Evolutionary conservation across 805 yeast genomes (phyloP).

Genomic region (Zygotorulaspora florentina): DNA sequence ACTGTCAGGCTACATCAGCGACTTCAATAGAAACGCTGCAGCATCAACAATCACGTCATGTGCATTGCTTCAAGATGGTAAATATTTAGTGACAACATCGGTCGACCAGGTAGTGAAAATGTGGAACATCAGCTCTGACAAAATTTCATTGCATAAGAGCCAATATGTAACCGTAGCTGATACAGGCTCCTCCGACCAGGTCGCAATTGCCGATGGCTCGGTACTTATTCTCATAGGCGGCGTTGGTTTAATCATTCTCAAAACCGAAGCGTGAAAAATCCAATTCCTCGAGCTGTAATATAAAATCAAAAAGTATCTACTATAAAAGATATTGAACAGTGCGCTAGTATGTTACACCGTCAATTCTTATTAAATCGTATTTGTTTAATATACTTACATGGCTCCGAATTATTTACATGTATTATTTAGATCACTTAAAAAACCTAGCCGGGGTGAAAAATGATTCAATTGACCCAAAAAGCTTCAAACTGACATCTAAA

Average conservation of each 20-base stretch:
- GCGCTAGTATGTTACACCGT: too few species aligned
- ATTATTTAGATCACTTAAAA: background rate
- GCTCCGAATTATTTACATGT: slow-evolving; percentile 8
- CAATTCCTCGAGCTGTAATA: too few species aligned
- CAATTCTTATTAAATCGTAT: background rate
- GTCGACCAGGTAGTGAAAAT: slow-evolving; percentile 75
- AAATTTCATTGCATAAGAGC: slow-evolving; percentile 36
- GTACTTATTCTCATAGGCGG: slow-evolving; percentile 61
- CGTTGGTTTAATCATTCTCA: slow-evolving; percentile 59
- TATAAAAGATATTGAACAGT: too few species aligned
- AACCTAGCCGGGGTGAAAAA: background rate
- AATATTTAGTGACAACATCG: slow-evolving; percentile 55
- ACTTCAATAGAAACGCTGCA: slow-evolving; percentile 58
- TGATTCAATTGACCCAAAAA: background rate
- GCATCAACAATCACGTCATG: slow-evolving; percentile 82
- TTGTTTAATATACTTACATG: background rate
- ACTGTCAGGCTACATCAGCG: slow-evolving; percentile 24
- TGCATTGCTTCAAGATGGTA: slow-evolving; percentile 30
- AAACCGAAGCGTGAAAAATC: slow-evolving; percentile 27
- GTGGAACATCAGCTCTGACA: slow-evolving; percentile 47
- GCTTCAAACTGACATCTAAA: background rate
- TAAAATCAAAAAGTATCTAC: too few species aligned
- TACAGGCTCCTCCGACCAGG: slow-evolving; percentile 66
- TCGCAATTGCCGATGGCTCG: slow-evolving; percentile 26
- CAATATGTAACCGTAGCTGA: slow-evolving; percentile 83